Conservation (phyloP, 768 basidiomycete species). For the Astraeus odoratus region DNA sequence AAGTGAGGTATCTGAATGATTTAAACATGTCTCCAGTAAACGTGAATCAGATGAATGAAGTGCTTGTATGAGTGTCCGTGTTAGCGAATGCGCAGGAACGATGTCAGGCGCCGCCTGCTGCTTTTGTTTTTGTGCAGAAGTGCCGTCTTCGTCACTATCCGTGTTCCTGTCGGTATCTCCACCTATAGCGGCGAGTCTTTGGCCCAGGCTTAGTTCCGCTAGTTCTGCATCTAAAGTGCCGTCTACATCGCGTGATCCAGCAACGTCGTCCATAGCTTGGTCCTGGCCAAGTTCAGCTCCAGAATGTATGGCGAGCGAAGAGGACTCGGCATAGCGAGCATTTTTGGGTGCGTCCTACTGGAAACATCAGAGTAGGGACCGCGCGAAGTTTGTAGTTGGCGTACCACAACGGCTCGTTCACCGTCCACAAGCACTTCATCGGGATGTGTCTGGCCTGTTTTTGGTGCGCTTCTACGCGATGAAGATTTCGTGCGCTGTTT, state of each 20-base stretch:
- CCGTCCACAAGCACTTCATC: constrained; percentile 23
- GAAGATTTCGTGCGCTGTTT: constrained; percentile 47
- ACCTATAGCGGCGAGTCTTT: constrained; percentile 31
- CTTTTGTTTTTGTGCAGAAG: constrained; percentile 11
- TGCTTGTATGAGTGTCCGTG: constrained; percentile 92
- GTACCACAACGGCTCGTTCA: constrained; percentile 13
- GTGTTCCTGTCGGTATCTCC: constrained; percentile 5
- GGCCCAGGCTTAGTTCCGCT: constrained; percentile 88
- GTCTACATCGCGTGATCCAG: constrained; percentile 44
- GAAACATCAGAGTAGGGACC: constrained; percentile 16
- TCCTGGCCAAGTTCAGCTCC: constrained; percentile 62
- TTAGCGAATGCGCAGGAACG: constrained; percentile 78
- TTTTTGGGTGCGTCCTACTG: constrained; percentile 44
- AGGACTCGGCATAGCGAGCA: constrained; percentile 58
- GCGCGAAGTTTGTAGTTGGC: constrained; percentile 1
- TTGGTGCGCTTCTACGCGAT: constrained; percentile 12
- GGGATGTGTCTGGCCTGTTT: constrained; percentile 1
- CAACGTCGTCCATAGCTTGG: constrained; percentile 39
- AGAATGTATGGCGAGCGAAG: constrained; percentile 56
- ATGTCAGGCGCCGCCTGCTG: constrained; percentile 28
- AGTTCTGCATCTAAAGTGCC: constrained; percentile 76
- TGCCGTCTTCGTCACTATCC: constrained; percentile 43
- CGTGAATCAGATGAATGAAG: constrained; percentile 90
- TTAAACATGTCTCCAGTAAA: constrained; percentile 79
- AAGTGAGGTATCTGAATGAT: constrained; percentile 73